These are phyloP conservation scores for Anisodus tanguticus DNA, from an alignment of 257 asterid genomes.

Conservation along the genomic window DNA sequence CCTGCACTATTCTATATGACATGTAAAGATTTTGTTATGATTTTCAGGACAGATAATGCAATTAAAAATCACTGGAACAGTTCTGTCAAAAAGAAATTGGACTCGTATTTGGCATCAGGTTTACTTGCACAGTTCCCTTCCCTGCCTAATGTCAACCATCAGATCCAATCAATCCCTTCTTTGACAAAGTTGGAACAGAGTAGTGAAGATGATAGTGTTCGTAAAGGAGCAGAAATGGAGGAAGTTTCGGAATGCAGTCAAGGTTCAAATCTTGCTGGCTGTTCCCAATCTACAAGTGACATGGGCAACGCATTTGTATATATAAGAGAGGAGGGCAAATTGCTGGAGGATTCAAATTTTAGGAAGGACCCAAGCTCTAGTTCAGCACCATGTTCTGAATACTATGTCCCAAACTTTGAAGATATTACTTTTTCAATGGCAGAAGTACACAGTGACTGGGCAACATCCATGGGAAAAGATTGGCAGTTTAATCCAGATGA, in stretches of 20 bases:
- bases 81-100: conserved; percentile 93
- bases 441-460: conserved; percentile 67
- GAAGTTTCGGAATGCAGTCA: conserved; percentile 94
- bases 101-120: conserved; percentile 84
- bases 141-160: conserved; percentile 53
- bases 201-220: conserved; percentile 67
- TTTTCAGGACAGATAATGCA: conserved; percentile 88
- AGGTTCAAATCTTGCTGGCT: conserved; percentile 54
- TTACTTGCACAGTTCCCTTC: conserved; percentile 78
- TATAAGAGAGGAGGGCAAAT: conserved; percentile 46
- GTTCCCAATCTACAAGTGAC: conserved; percentile 61
- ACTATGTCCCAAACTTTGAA: conserved; percentile 48
- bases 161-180: conserved; percentile 58
- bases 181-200: conserved; percentile 72
- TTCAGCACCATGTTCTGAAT: conserved; percentile 49
- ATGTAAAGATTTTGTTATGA: conserved; percentile 36
- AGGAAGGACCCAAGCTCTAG: conserved; percentile 35
- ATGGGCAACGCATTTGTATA: conserved; percentile 44
- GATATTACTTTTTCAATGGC: conserved; percentile 49
- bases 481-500: conserved; percentile 68
- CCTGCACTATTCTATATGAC: conserved; percentile 26
- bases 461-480: conserved; percentile 55
- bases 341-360: conserved; percentile 49
- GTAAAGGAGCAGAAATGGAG: conserved; percentile 59
- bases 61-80: conserved; percentile 95